Base-by-base conservation (phyloP, 2,329 filamentous ascomycete genomes). In the Trichoderma koningii region DNA sequence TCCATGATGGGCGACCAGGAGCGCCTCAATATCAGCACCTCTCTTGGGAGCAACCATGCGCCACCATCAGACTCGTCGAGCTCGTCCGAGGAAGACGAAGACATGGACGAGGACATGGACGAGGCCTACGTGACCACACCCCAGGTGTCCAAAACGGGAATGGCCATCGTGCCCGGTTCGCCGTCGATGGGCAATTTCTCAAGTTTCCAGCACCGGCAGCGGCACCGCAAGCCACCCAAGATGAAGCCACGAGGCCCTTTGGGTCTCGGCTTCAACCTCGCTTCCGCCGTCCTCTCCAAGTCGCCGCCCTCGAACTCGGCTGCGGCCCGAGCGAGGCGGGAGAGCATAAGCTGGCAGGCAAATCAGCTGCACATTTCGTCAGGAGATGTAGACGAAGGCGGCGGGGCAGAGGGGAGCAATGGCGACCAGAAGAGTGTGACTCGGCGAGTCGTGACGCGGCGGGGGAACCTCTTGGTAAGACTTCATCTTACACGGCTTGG, bases 341-440 rank as follows among this genome's bases (percentile, higher is more conserved):
- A 97, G 76, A 97, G 92, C 75, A 88, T 98, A 66, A 96, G 91
- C 69, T 88, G 95, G 80, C 92, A 93, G 44, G 93, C 93, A 17
- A 93, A 95, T 70, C 92, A 96, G 71, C 79, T 97, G 21, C 89
- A 95, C 69, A 89, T 97, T 44, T 88, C 86, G 38, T 88, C 86
- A 61, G 86, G 92, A 70, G 93, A 80, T 38, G 73, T 72, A 5
- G 79, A 97, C 71, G 93, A 80, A 45, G 74, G 71, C 38, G 66
- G 92, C 69, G 78, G 77, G 7, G 79, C 81, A 19, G 81, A 81
- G 53, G 77, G 78, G 15, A 78, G 80, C 55, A 76, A 83, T 64
- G 83, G 87, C 69, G 83, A 82, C 14, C 88, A 89, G 63, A 85
- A 90, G 56, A 90, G 88, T 64, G 93, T 97, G 17, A 90, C 96